Evolutionary conservation across 345 rosid genomes (phyloP), one percentile per base, ranked within the genome.

Genomic region (Kernera saxatilis): DNA sequence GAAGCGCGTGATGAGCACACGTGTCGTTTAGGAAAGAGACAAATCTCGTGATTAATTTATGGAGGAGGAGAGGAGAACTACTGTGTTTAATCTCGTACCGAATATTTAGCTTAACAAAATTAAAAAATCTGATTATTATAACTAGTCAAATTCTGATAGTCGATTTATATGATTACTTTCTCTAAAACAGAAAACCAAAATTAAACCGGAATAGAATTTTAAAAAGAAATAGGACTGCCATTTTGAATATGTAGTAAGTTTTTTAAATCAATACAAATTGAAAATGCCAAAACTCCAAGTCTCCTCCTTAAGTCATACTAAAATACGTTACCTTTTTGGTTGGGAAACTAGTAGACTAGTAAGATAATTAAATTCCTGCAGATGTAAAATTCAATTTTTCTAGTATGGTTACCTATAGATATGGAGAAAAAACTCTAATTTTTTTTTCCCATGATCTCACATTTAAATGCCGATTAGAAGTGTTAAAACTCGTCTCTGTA

Each of bases 1-100:
- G 4, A 72, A 51, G 63, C 35, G 76, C 64, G 70, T 43, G 22
- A 53, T 30, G 29, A 55, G 2, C 50, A 72, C 50, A 72, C 70
- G 64, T 44, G 23, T 19, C 48, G 35, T 63, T 25, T 18, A 27
- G 32, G 25, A 70, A 8, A 26, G 22, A 36, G 32, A 48, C 49
- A 19, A 6, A 9, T 14, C 7, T 60, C 0, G 37, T 3, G 15
- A 18, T 29, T 29, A n/a, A n/a, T n/a, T n/a, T n/a, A 43, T 39
- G 48, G 45, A 35, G 22, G 13, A 12, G 6, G 10, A 29, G 6
- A 32, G 39, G 15, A 41, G 43, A 12, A 10, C 45, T 26, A 41
- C 5, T 21, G 41, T 54, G 10, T 53, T 67, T 40, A 18, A 67
- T 67, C 53, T 67, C 52, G 22, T 43, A 29, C 48, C 35, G 14